Percentiles rank a stretch among this genome's conserved stretches.
phyloP scores from a whole-genome alignment of 106 monocot species.

The Allium sativum region DNA sequence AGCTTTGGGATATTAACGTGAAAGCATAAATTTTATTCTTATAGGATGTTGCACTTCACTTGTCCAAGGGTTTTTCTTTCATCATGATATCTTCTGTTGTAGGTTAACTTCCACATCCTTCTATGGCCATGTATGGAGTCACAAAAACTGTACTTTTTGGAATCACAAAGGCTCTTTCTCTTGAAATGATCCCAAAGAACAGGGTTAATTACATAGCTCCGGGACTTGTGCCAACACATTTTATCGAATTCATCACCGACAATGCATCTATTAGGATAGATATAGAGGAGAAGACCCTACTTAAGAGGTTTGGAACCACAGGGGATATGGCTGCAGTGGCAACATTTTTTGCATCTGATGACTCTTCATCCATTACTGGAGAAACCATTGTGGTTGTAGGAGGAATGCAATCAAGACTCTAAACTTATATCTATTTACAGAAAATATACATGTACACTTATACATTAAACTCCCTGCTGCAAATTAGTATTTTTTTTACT shows the following conservation, averaged over 20 bases:
- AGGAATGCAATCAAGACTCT: constrained; percentile 77
- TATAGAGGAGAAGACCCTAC: constrained; percentile 42
- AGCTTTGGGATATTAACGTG: constrained; percentile 94
- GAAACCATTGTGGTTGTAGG: constrained; percentile 91
- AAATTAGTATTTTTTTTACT: no score
- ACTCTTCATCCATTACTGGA: constrained; percentile 77
- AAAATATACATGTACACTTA: no score
- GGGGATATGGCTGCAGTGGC: constrained; percentile 79
- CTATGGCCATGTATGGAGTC: constrained; percentile 87
- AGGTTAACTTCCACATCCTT: constrained; percentile 44
- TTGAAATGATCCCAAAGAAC: constrained; percentile 78
- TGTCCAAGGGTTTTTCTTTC: constrained; percentile 74
- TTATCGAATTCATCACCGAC: constrained; percentile 55
- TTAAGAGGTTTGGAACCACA: constrained; percentile 62
- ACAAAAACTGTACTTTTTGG: constrained; percentile 92
- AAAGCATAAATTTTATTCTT: constrained; percentile 69
- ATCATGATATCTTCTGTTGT: constrained; percentile 80
- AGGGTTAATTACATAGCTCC: constrained; percentile 90
- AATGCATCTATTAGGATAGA: constrained; percentile 38
- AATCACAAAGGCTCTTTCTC: constrained; percentile 87
- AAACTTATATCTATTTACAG: no score
- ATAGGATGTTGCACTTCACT: constrained; percentile 52
- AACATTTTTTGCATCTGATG: constrained; percentile 84
- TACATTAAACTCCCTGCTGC: no score
- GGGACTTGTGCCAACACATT: constrained; percentile 88